Base-by-base conservation (phyloP, 2,329 filamentous ascomycete species). In the Botrytis porri region DNA sequence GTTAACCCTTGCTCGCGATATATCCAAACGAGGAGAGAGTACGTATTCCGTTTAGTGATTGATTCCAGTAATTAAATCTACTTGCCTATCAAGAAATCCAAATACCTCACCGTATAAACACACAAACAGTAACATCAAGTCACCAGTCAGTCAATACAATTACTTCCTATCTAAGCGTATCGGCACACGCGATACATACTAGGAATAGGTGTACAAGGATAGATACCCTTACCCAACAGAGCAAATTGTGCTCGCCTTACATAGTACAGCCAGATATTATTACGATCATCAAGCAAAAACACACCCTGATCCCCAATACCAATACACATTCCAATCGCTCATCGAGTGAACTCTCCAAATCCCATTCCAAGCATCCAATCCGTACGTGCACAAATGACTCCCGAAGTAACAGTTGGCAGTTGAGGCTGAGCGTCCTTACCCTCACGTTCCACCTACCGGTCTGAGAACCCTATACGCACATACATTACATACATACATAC, bases 401-500 rank as follows among this genome's bases (percentile, higher is more conserved):
- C 18, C 48, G 18, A n/a, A 48, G 48, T 48, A 48, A 64, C n/a
- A 48, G 48, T 64, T 67, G 48, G 35, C 65, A 67, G n/a, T 9
- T 57, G 65, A 57, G 65, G 65, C 65, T 57, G 48, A 69, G n/a
- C 48, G 10, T 57, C 48, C 22, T 29, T 32, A 18, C 3, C 25
- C 48, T 32, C 65, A 69, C 65, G 65, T 57, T 41, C 65, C 65
- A 43, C 39, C 54, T 43, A 37, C n/a, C 54, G 65, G 18, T 48
- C 65, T 41, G 48, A 69, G 65, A 69, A 57, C 48, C 14, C 48
- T 25, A n/a, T 51, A 51, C 43, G 3, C 14, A 9, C 18, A 45
- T 9, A 22, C 48, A 51, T 6, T 2, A 51, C 45, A 25, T 6
- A 51, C 48, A 6, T 6, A 51, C 48, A n/a, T 51, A 48, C 45